phyloP scores from a whole-genome alignment of 2,329 filamentous ascomycete genomes.

The Stagonosporopsis chrysanthemi region DNA sequence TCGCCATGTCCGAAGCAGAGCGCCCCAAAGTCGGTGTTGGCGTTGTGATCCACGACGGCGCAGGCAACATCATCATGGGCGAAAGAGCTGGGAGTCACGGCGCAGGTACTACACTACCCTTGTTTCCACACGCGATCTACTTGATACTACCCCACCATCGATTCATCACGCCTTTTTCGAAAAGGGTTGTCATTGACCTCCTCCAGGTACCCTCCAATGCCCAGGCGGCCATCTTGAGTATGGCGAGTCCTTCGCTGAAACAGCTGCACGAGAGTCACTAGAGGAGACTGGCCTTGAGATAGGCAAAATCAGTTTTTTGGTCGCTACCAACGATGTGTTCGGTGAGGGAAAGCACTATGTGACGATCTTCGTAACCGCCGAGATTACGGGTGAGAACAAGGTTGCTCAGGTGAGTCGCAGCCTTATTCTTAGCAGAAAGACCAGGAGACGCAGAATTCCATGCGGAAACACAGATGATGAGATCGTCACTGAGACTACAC shows the following conservation, averaged over 20 bases:
- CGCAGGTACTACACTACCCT: conserved; percentile 43
- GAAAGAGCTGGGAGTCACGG: conserved; percentile 58
- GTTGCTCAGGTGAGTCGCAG: conserved; percentile 61
- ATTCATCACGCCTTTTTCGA: not conserved
- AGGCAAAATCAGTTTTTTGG: conserved; percentile 60
- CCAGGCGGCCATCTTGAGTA: conserved; percentile 80
- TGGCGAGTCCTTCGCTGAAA: conserved; percentile 67
- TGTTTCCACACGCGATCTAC: too few species aligned
- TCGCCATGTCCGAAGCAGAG: conserved; percentile 29
- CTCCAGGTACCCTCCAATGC: conserved; percentile 67
- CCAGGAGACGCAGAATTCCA: not conserved
- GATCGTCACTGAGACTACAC: conserved; percentile 8
- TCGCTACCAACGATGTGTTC: conserved; percentile 74
- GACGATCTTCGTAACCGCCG: conserved; percentile 71
- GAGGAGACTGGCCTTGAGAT: conserved; percentile 73
- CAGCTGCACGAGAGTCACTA: conserved; percentile 70
- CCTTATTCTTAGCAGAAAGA: not conserved
- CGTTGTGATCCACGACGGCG: conserved; percentile 55
- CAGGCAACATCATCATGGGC: conserved; percentile 57
- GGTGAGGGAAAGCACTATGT: conserved; percentile 73
- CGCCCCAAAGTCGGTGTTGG: conserved; percentile 57
- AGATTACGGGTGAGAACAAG: conserved; percentile 56
- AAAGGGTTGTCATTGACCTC: not conserved
- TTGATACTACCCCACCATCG: too few species aligned
- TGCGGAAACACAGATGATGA: too few species aligned